Evolutionary conservation across 2,329 filamentous ascomycete species (phyloP).

Genomic region (Hymenotorrendiella dingleyae): DNA sequence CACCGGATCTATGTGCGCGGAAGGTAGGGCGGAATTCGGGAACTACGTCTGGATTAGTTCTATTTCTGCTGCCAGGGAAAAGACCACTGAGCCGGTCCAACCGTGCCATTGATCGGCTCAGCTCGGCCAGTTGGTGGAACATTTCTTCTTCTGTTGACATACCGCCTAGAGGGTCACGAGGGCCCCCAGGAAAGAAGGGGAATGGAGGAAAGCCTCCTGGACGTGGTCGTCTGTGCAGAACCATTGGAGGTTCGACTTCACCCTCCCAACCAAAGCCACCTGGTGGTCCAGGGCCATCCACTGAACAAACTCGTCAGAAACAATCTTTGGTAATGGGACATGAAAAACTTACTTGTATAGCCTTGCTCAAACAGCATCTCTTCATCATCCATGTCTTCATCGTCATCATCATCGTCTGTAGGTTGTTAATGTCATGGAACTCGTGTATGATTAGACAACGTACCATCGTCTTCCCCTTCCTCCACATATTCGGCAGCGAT

Average conservation of each 20-base stretch:
- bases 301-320: constrained; percentile 3
- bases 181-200: constrained; percentile 53
- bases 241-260: constrained; percentile 44
- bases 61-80: not conserved
- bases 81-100: not conserved
- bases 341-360: constrained; percentile 46
- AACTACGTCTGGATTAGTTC: constrained; percentile 30
- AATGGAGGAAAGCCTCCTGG: constrained; percentile 50
- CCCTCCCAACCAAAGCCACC: constrained; percentile 52
- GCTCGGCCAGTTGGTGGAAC: not conserved
- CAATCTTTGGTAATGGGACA: too few species aligned
- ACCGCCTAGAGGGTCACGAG: constrained; percentile 49
- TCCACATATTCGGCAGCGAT: constrained; percentile 44
- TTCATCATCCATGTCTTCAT: constrained; percentile 62
- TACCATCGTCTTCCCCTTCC: constrained; percentile 56
- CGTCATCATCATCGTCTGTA: constrained; percentile 61
- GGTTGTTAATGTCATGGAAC: constrained; percentile 20
- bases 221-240: constrained; percentile 46
- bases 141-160: constrained; percentile 27
- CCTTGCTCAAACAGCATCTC: constrained; percentile 57
- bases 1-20: constrained; percentile 45
- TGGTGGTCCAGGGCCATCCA: constrained; percentile 23
- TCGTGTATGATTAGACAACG: constrained; percentile 9
- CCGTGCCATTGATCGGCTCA: not conserved
- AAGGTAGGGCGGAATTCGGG: constrained; percentile 37